Conservation (phyloP, 352 stramenopile genomes). For the Phytopythium cucurbitacearum region DNA sequence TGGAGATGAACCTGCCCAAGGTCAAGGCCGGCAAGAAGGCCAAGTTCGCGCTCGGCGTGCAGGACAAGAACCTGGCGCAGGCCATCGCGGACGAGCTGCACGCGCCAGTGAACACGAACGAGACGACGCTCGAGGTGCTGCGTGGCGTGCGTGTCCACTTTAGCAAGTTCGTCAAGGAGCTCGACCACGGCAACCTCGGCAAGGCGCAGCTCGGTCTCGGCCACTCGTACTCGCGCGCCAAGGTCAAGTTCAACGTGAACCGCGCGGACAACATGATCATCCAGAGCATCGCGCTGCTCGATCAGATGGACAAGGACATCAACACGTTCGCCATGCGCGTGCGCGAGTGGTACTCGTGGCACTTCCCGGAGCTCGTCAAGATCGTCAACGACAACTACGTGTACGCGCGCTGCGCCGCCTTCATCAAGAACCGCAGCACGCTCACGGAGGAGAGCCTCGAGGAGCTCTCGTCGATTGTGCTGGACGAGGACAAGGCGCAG, state of each 20-base stretch:
- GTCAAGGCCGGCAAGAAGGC: constrained; percentile 90
- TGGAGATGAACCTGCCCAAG: constrained; percentile 99
- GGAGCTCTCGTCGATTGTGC: constrained; percentile 90
- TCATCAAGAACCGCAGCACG: constrained; percentile 93
- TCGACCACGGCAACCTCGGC: constrained; percentile 93
- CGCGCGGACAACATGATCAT: constrained; percentile 99
- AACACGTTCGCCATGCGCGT: constrained; percentile 99
- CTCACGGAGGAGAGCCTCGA: constrained; percentile 80
- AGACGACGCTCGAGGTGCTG: constrained; percentile 96
- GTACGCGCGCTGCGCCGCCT: constrained; percentile 96
- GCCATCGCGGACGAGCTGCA: constrained; percentile 94
- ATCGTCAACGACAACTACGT: constrained; percentile 99
- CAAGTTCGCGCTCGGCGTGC: constrained; percentile 89
- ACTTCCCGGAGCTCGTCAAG: constrained; percentile 99
- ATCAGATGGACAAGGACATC: constrained; percentile 99
- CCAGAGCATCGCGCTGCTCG: constrained; percentile 98
- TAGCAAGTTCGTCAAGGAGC: constrained; percentile 96
- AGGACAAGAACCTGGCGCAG: constrained; percentile 92
- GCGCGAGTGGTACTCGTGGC: constrained; percentile 99
- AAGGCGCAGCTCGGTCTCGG: constrained; percentile 99
- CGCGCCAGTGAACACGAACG: constrained; percentile 96
- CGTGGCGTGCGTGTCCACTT: constrained; percentile 97
- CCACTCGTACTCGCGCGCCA: constrained; percentile 98
- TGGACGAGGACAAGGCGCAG: constrained; percentile 96
- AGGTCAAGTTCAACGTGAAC: constrained; percentile 99